Evolutionary conservation across 306 rosid species (phyloP).

Genomic region (Malus fusca): DNA sequence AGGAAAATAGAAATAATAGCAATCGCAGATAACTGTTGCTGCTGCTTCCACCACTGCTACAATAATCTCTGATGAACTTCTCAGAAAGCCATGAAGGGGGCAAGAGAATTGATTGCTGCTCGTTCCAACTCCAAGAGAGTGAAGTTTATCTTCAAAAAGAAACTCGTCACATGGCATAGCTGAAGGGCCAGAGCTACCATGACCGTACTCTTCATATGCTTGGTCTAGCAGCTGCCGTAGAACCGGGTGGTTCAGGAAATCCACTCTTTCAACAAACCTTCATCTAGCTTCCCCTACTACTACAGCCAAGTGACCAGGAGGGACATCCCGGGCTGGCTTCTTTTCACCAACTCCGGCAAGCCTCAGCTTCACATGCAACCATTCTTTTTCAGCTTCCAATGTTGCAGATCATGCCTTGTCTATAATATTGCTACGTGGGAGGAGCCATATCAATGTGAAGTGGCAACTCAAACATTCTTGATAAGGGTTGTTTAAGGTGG

Average conservation of each 20-base stretch:
- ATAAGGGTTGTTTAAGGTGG: background rate
- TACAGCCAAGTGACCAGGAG: conserved; percentile 17
- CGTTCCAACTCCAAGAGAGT: conserved; percentile 22
- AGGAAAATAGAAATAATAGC: background rate
- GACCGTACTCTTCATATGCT: conserved; percentile 38
- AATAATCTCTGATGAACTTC: conserved; percentile 12
- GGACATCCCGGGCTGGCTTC: conserved; percentile 32
- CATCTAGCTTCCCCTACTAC: conserved; percentile 13
- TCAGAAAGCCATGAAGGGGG: conserved; percentile 26
- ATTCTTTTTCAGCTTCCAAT: conserved; percentile 10
- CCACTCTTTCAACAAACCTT: conserved; percentile 3
- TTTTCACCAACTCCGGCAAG: conserved; percentile 13
- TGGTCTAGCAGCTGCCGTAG: conserved; percentile 32
- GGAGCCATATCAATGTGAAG: background rate
- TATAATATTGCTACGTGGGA: background rate
- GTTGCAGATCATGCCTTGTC: background rate
- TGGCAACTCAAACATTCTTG: background rate
- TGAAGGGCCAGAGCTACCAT: conserved; percentile 32
- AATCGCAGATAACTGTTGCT: background rate
- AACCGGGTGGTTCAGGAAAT: conserved; percentile 17
- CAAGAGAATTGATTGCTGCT: conserved; percentile 14
- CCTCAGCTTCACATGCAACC: conserved; percentile 37
- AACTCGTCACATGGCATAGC: conserved; percentile 45
- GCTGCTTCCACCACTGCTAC: too few species aligned
- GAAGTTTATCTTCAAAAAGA: conserved; percentile 36